Evolutionary conservation across 2,329 filamentous ascomycete genomes (phyloP).

Genomic region (Fusarium chuoi): DNA sequence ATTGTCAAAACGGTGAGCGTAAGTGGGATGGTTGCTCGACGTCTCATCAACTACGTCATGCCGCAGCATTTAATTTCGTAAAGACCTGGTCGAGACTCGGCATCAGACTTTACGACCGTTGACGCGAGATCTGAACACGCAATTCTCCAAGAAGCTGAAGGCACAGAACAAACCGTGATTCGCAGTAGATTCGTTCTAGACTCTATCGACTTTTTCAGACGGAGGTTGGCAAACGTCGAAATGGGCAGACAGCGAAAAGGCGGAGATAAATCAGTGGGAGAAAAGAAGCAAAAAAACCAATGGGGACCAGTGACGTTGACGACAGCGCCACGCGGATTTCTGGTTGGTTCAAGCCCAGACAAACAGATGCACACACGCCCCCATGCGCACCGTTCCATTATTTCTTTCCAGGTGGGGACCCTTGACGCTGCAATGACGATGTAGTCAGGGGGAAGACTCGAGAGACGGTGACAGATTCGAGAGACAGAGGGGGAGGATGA

Average conservation of each 20-base stretch:
- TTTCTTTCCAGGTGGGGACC: slow-evolving; percentile 44
- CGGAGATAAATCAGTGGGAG: slow-evolving; percentile 12
- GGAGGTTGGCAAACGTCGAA: neutral
- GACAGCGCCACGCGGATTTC: slow-evolving; percentile 30
- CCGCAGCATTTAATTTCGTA: slow-evolving; percentile 14
- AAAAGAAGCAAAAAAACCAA: neutral
- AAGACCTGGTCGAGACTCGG: slow-evolving; percentile 19
- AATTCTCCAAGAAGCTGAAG: neutral
- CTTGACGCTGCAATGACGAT: slow-evolving; percentile 43
- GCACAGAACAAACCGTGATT: neutral
- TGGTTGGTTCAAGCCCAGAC: slow-evolving; percentile 28
- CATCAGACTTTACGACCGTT: neutral
- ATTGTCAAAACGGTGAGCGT: slow-evolving; percentile 16
- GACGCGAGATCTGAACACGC: neutral
- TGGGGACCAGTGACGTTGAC: slow-evolving; percentile 43
- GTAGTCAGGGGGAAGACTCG: slow-evolving; percentile 27
- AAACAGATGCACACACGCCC: slow-evolving; percentile 19
- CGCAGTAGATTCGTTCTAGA: slow-evolving; percentile 20
- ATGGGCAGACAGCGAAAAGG: slow-evolving; percentile 25
- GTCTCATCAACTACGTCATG: slow-evolving; percentile 37
- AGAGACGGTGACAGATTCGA: slow-evolving; percentile 14
- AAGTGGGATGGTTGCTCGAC: neutral
- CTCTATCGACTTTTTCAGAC: neutral
- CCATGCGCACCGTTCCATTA: slow-evolving; percentile 7
- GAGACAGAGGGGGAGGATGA: neutral